phyloP scores from a whole-genome alignment of 192 early-diverging fungal genomes.

The Mortierella claussenii region DNA sequence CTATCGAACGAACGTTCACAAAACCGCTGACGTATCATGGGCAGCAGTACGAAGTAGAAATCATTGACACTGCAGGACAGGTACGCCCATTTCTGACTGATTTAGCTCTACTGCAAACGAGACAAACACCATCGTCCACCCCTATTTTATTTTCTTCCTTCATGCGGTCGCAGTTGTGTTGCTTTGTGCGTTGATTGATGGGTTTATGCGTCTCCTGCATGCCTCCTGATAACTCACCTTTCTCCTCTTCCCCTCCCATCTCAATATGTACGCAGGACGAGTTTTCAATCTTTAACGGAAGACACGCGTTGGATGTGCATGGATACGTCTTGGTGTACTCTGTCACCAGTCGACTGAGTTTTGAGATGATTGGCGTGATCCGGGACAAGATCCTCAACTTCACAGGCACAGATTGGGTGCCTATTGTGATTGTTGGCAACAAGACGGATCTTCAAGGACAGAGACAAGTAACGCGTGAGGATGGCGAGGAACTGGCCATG shows the following conservation, averaged over 20 bases:
- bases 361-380: slow-evolving; percentile 90
- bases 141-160: no score
- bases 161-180: no score
- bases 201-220: no score
- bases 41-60: slow-evolving; percentile 87
- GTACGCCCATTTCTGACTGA: no score
- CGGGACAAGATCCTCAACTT: slow-evolving; percentile 95
- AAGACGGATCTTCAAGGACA: slow-evolving; percentile 88
- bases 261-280: no score
- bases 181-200: no score
- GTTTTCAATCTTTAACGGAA: slow-evolving; percentile 90
- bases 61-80: slow-evolving; percentile 98
- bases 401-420: slow-evolving; percentile 90
- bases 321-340: slow-evolving; percentile 97
- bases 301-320: slow-evolving; percentile 90
- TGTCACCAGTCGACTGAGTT: slow-evolving; percentile 81
- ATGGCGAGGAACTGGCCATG: slow-evolving; percentile 80
- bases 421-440: slow-evolving; percentile 92
- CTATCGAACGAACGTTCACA: slow-evolving; percentile 90
- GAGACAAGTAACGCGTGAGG: slow-evolving; percentile 77
- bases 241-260: no score
- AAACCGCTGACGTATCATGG: slow-evolving; percentile 84
- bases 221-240: no score
- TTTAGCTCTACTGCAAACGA: no score
- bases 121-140: no score